phyloP scores from a whole-genome alignment of 2,329 filamentous ascomycete species.

The Talaromyces sp. region DNA sequence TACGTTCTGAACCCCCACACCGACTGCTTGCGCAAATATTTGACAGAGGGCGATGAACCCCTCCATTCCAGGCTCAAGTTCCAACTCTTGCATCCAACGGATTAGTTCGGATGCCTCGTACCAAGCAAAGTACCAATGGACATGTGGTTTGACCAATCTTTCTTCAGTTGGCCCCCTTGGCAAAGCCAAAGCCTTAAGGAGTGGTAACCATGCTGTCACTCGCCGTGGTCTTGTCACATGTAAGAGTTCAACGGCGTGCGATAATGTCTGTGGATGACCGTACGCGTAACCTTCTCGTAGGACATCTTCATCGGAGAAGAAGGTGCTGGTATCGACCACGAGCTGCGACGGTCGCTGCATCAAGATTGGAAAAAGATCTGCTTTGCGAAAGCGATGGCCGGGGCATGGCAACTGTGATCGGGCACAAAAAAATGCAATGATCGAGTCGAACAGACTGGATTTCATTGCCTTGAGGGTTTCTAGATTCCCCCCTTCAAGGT shows the following conservation, averaged over 20 bases:
- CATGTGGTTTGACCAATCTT: slow-evolving; percentile 19
- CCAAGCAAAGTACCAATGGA: slow-evolving; percentile 36
- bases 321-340: slow-evolving; percentile 12
- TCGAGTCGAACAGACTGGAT: slow-evolving; percentile 39
- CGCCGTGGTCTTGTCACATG: slow-evolving; percentile 25
- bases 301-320: slow-evolving; percentile 13
- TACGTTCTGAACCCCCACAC: slow-evolving; percentile 26
- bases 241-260: slow-evolving; percentile 36
- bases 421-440: slow-evolving; percentile 40
- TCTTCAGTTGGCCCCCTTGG: slow-evolving; percentile 20
- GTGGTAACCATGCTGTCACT: slow-evolving; percentile 32
- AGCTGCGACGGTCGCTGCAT: slow-evolving; percentile 16
- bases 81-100: slow-evolving; percentile 30
- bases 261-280: slow-evolving; percentile 26
- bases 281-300: slow-evolving; percentile 17
- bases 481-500: slow-evolving; percentile 16
- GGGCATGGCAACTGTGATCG: slow-evolving; percentile 10
- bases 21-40: slow-evolving; percentile 32
- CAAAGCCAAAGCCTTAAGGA: slow-evolving; percentile 30
- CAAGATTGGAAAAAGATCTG: slow-evolving; percentile 28
- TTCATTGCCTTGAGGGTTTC: slow-evolving; percentile 28
- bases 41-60: slow-evolving; percentile 34
- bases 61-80: slow-evolving; percentile 27
- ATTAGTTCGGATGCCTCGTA: slow-evolving; percentile 30
- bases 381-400: slow-evolving; percentile 17